Conservation (phyloP, 176 grass and related monocot species). For the Triticum dicoccoides region DNA sequence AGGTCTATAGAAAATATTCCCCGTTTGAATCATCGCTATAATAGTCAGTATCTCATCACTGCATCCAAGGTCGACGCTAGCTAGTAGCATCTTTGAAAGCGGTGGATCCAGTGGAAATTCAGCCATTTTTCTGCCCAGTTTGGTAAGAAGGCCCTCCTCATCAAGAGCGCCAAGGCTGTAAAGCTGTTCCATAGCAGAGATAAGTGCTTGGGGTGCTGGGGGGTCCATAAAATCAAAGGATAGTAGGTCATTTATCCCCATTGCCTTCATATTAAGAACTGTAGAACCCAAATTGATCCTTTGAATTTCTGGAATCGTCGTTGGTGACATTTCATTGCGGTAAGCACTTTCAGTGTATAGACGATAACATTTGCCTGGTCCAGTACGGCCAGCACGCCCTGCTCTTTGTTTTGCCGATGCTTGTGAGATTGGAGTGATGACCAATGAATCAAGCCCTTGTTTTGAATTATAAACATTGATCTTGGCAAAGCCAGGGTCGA, state of each 20-base stretch:
- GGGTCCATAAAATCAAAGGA: constrained; percentile 98
- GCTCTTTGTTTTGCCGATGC: constrained; percentile 95
- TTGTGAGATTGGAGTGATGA: constrained; percentile 96
- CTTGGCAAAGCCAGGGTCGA: constrained; percentile 94
- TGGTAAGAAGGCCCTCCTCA: constrained; percentile 90
- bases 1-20: constrained; percentile 95
- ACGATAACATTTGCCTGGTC: constrained; percentile 86
- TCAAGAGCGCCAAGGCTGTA: constrained; percentile 89
- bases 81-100: constrained; percentile 90
- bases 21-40: constrained; percentile 94
- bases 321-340: constrained; percentile 89
- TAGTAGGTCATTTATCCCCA: constrained; percentile 95
- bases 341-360: constrained; percentile 97
- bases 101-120: constrained; percentile 93
- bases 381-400: constrained; percentile 91
- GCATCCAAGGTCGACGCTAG: constrained; percentile 90
- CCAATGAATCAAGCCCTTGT: constrained; percentile 82
- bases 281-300: constrained; percentile 80
- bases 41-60: constrained; percentile 92
- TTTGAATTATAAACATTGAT: constrained; percentile 95
- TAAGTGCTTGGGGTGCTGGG: constrained; percentile 86
- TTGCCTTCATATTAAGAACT: constrained; percentile 92
- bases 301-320: constrained; percentile 92
- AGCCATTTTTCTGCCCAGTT: constrained; percentile 94
- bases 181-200: constrained; percentile 89